These are phyloP conservation scores for Hypoxylon sp. DNA, from an alignment of 2,329 filamentous ascomycete species.

Conservation along the genomic window DNA sequence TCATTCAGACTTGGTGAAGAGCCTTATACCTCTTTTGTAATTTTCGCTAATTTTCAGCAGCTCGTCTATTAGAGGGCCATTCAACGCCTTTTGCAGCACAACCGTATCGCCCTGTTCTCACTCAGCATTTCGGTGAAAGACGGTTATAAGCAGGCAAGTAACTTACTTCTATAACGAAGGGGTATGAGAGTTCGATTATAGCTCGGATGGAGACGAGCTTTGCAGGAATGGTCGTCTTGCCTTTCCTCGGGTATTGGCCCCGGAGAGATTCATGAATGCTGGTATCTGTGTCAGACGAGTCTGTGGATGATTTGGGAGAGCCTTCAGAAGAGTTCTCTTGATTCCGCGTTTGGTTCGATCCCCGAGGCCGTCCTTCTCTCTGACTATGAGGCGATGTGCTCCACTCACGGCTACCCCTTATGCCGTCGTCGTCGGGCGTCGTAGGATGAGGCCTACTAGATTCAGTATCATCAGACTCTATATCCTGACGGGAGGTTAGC, in stretches of 20 bases:
- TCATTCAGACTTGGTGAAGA: neutral
- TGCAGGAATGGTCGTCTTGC: slow-evolving; percentile 14
- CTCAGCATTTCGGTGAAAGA: neutral
- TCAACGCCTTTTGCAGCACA: slow-evolving; percentile 13
- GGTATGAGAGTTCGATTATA: slow-evolving; percentile 8
- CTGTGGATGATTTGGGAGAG: neutral
- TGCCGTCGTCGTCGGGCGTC: neutral
- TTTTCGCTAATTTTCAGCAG: slow-evolving; percentile 2
- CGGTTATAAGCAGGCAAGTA: neutral
- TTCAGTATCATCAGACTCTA: slow-evolving; percentile 8
- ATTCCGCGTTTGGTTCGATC: neutral
- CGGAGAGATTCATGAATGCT: neutral
- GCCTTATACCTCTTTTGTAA: slow-evolving; percentile 2
- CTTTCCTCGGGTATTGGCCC: slow-evolving; percentile 10
- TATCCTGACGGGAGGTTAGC: slow-evolving; percentile 3
- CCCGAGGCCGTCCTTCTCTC: neutral
- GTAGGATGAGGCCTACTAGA: neutral
- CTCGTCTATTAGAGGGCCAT: slow-evolving; percentile 3
- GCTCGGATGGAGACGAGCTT: slow-evolving; percentile 7
- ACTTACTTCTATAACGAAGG: slow-evolving; percentile 9
- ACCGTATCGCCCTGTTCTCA: slow-evolving; percentile 4
- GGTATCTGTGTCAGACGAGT: slow-evolving; percentile 5
- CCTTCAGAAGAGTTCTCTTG: slow-evolving; percentile 4
- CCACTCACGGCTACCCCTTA: neutral
- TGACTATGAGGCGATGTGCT: neutral